These are phyloP conservation scores for Euphorbia corollata DNA, from an alignment of 441 rosid genomes.

Conservation along the genomic window DNA sequence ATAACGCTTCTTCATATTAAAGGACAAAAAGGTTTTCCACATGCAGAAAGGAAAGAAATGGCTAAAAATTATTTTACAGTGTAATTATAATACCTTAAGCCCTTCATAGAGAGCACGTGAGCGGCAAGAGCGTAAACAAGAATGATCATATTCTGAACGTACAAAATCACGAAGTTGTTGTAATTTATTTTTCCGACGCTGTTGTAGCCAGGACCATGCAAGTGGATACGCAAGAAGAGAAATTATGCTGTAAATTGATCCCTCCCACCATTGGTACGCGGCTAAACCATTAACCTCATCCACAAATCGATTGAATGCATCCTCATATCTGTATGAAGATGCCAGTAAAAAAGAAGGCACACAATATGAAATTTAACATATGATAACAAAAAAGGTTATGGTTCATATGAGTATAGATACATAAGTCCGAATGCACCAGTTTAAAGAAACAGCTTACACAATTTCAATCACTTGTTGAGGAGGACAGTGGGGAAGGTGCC, in stretches of 20 bases:
- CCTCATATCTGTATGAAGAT: slow-evolving; percentile 56
- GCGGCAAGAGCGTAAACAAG: slow-evolving; percentile 91
- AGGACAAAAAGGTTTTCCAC: background rate
- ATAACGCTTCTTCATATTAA: background rate
- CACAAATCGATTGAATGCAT: slow-evolving; percentile 72
- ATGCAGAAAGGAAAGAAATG: background rate
- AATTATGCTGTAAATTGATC: slow-evolving; percentile 62
- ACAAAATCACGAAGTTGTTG: slow-evolving; percentile 89
- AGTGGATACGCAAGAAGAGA: slow-evolving; percentile 73
- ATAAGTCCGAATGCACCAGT: slow-evolving; percentile 8
- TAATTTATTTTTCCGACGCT: slow-evolving; percentile 57
- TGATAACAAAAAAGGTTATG: background rate
- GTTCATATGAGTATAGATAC: background rate
- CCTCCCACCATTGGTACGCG: slow-evolving; percentile 96
- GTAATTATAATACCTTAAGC: slow-evolving; percentile 50
- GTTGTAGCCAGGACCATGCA: slow-evolving; percentile 88
- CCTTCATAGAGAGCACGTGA: slow-evolving; percentile 94
- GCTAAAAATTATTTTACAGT: background rate
- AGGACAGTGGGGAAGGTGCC: slow-evolving; percentile 74
- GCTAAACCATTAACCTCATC: slow-evolving; percentile 79
- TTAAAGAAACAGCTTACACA: slow-evolving; percentile 48
- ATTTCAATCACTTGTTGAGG: slow-evolving; percentile 73
- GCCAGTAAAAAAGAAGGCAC: slow-evolving; percentile 12
- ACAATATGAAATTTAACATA: background rate
- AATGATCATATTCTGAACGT: slow-evolving; percentile 87